Base-by-base conservation (phyloP, 805 yeast species). In the Candida broadrunensis region DNA sequence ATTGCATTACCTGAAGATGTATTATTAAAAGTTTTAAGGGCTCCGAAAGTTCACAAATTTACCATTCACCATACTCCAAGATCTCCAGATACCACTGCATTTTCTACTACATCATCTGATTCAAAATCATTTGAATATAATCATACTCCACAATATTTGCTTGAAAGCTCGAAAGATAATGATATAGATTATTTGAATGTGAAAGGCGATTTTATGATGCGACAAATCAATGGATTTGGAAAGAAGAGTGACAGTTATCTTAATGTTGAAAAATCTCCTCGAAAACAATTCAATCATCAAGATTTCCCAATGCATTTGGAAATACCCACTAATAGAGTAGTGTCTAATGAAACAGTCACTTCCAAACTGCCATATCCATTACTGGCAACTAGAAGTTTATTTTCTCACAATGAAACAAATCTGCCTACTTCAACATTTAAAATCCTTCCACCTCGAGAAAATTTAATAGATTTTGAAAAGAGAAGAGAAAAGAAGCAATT, bases 381-480 rank as follows among this genome's bases (percentile, higher is more conserved):
- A 13, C 29, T 25, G 29, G 14, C 12, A 5, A n/a, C 14, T 25
- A 38, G 37, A 33, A 11, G 21, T 37, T 32, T 25, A 25, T 11
- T 25, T 33, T 3, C 17, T 4, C 17, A 32, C 29, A 15, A 24
- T 24, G 14, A 26, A 33, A 6, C 7, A 14, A 15, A 15, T 14
- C 18, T 14, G 17, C 32, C 32, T 5, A 14, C 32, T 5, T 29
- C 32, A 14, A 5, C 32, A 15, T 29, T 29, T 29, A 29, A 29
- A 13, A 29, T 29, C 13, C 18, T 29, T 8, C 32, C 32, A 5
- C 32, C 32, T 14, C 32, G 32, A n/a, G 78, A 75, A 12, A 68
- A 75, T 25, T 95, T 85, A 52, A 87, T 87, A 45, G 89, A 89
- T 58, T 88, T 88, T 55, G 93, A 88, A 51, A 80, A 84, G 50